Conservation (phyloP, 148 eudicot species). For the Dysphania ambrosioides region DNA sequence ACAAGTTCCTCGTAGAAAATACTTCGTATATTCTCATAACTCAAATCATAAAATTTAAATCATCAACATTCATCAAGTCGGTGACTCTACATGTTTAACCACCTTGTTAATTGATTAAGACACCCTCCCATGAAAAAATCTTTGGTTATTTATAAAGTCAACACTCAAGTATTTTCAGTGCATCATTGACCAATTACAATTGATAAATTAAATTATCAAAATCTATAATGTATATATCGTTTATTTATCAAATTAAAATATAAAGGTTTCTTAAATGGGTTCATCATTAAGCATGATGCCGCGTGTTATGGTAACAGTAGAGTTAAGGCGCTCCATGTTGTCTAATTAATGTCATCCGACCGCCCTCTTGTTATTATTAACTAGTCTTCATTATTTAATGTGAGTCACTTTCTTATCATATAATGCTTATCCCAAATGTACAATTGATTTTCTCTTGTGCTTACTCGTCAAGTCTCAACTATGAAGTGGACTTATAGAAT, state of each 20-base stretch:
- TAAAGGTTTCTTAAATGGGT: background rate
- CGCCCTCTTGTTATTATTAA: constrained; percentile 4
- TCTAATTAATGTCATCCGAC: constrained; percentile 27
- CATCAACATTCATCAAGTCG: constrained; percentile 6
- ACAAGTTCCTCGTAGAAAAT: background rate
- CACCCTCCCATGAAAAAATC: background rate
- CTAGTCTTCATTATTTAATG: constrained; percentile 18
- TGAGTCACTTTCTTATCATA: constrained; percentile 19
- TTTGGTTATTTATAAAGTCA: background rate
- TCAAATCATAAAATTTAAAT: background rate
- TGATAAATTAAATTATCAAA: no score
- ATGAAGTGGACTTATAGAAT: background rate
- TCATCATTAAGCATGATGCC: background rate
- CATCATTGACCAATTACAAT: background rate
- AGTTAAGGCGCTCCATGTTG: constrained; percentile 16
- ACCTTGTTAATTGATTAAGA: constrained; percentile 1
- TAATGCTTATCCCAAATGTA: background rate
- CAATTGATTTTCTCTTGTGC: background rate
- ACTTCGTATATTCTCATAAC: background rate
- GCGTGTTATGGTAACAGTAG: background rate
- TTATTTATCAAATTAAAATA: no score
- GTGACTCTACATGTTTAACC: background rate
- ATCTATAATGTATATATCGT: no score
- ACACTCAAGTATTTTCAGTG: background rate
- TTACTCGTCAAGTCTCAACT: background rate